Evolutionary conservation across 1,284 basidiomycete genomes (phyloP).

Genomic region (Pascua guehoae): DNA sequence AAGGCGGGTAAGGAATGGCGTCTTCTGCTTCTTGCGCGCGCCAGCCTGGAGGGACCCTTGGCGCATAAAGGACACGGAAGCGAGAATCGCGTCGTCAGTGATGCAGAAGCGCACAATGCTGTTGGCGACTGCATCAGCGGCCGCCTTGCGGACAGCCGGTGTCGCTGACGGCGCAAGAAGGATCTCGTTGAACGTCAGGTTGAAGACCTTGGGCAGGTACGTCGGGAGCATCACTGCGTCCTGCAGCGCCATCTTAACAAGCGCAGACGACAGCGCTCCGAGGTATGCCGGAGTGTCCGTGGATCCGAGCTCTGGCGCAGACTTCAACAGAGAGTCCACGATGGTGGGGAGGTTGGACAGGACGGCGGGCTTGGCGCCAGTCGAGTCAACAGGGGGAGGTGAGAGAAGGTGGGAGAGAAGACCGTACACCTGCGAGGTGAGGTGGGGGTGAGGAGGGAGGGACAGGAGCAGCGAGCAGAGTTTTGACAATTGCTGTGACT

Average conservation of each 20-base stretch:
- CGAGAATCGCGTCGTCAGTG: slow-evolving; percentile 59
- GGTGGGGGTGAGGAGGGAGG: slow-evolving; percentile 75
- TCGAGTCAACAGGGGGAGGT: slow-evolving; percentile 42
- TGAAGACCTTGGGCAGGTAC: slow-evolving; percentile 68
- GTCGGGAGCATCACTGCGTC: slow-evolving; percentile 37
- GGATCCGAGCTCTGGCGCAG: slow-evolving; percentile 63
- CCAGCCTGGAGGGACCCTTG: slow-evolving; percentile 37
- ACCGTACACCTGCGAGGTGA: slow-evolving; percentile 76
- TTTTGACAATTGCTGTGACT: slow-evolving; percentile 61
- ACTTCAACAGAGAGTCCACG: slow-evolving; percentile 67
- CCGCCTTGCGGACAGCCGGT: slow-evolving; percentile 53
- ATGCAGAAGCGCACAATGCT: slow-evolving; percentile 66
- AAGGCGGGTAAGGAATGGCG: slow-evolving; percentile 60
- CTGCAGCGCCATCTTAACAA: slow-evolving; percentile 45
- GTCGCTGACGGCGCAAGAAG: slow-evolving; percentile 35
- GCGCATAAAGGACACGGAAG: slow-evolving; percentile 51
- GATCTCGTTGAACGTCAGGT: slow-evolving; percentile 68
- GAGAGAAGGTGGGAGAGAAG: slow-evolving; percentile 72
- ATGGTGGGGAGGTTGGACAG: slow-evolving; percentile 60
- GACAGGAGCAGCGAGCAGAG: slow-evolving; percentile 68
- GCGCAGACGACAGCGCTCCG: slow-evolving; percentile 55
- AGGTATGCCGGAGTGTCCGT: slow-evolving; percentile 53
- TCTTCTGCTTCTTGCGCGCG: slow-evolving; percentile 54
- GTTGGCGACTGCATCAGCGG: slow-evolving; percentile 58
- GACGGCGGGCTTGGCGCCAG: slow-evolving; percentile 34